Percentiles rank a stretch among this genome's conserved stretches.
phyloP scores from a whole-genome alignment of 768 basidiomycete species.

The Amanita pallidorosea region DNA sequence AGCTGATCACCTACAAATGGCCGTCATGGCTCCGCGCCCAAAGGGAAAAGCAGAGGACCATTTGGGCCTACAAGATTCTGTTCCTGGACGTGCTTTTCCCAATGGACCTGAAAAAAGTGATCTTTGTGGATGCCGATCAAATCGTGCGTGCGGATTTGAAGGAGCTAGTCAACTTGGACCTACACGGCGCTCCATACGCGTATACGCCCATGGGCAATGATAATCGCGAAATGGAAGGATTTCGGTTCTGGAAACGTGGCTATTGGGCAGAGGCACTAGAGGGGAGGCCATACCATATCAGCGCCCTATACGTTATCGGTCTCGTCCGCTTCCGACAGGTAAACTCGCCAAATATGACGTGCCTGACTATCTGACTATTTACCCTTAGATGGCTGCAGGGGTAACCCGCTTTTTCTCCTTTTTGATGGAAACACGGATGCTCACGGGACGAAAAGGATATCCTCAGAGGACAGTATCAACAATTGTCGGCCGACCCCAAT shows the following conservation, averaged over 20 bases:
- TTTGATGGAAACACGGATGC: neutral
- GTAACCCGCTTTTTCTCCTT: conserved; percentile 19
- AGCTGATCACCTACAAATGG: conserved; percentile 98
- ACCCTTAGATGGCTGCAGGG: conserved; percentile 36
- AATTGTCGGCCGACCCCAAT: conserved; percentile 86
- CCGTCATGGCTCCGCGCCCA: conserved; percentile 96
- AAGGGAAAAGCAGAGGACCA: conserved; percentile 95
- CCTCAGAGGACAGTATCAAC: conserved; percentile 85
- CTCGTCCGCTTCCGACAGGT: conserved; percentile 91
- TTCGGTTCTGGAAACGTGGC: conserved; percentile 97
- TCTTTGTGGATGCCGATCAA: conserved; percentile 97
- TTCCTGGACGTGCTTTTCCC: conserved; percentile 99
- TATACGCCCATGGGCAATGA: conserved; percentile 98
- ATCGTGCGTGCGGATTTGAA: conserved; percentile 95
- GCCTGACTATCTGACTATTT: neutral
- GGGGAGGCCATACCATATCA: conserved; percentile 90
- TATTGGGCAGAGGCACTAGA: conserved; percentile 87
- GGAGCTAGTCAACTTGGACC: conserved; percentile 86
- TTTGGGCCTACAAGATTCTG: conserved; percentile 99
- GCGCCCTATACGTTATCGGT: conserved; percentile 94
- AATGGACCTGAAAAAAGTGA: conserved; percentile 97
- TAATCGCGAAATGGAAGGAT: conserved; percentile 92
- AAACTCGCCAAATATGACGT: conserved; percentile 8
- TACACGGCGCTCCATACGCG: conserved; percentile 89
- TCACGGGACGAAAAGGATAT: conserved; percentile 47